Evolutionary conservation across 139 green algal species (phyloP), one percentile per base, ranked within the genome.

Genomic region (Zygnema cylindricum): DNA sequence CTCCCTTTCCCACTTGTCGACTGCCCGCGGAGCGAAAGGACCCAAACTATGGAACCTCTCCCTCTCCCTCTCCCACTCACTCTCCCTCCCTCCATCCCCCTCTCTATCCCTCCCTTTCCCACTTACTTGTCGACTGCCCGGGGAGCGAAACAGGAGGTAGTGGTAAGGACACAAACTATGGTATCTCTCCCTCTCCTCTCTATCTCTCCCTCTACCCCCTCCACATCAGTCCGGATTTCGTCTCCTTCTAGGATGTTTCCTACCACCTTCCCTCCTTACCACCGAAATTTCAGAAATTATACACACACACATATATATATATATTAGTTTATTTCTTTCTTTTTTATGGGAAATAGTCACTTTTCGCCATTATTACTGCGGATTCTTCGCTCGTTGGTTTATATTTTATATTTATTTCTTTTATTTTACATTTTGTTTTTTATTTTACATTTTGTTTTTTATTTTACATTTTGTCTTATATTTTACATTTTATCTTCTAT

Each of bases 71-170:
- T 63, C 49, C 7, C 49, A 7, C 49, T 16, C 16, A 16, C 7
- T 63, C 49, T 63, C 49, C 16, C 49, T 63, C 49, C 7, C 49
- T 63, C 7, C 16, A 7, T 63, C 49, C 16, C 49, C 16, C 49
- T 63, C 49, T 63, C 49, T 63, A 7, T 63, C 49, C 49, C 49
- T 63, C 71, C 16, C 36, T n/a, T 41, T 54, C 16, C 71, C 36
- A 79, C 21, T 54, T 16, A 88, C 54, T 93, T 83, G 89, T 98
- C 95, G 1, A 88, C 42, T 0, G 91, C 94, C 22, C 96, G 91
- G 0, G 97, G 96, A 0, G 97, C 97, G 92, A 99, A 99, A 93
- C 97, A 99, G 84, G 92, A 96, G 30, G 95, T 99, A 55, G 97
- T 99, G 22, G 95, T 98, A 1, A 98, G 81, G 1, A 94, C 86